phyloP scores from a whole-genome alignment of 352 stramenopile genomes.

The Pythium plurisporium region DNA sequence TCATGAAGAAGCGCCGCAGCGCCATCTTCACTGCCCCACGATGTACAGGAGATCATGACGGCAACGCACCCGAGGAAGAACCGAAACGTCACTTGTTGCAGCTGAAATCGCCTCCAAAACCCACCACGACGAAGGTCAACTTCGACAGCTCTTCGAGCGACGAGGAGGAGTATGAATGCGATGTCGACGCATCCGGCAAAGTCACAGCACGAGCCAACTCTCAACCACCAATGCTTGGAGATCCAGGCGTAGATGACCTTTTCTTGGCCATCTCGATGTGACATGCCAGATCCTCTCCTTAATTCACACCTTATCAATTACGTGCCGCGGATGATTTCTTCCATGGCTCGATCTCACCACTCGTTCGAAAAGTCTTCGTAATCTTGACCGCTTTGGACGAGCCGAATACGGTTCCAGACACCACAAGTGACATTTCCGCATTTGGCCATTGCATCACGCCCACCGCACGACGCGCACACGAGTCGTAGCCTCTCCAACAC shows the following conservation, averaged over 20 bases:
- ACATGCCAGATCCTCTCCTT: no score
- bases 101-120: not conserved
- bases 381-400: slow-evolving; percentile 13
- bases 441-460: slow-evolving; percentile 36
- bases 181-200: not conserved
- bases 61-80: no score
- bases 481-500: slow-evolving; percentile 31
- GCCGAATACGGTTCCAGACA: slow-evolving; percentile 61
- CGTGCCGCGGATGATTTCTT: no score
- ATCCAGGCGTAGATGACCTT: not conserved
- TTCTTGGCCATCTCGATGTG: slow-evolving; percentile 7
- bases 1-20: slow-evolving; percentile 1
- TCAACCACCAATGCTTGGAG: not conserved
- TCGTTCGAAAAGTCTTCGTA: slow-evolving; percentile 9
- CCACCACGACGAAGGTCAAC: not conserved
- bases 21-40: not conserved
- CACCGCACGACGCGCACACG: slow-evolving; percentile 47
- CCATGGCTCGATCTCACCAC: slow-evolving; percentile 5
- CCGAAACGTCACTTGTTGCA: not conserved
- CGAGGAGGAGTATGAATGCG: slow-evolving; percentile 6
- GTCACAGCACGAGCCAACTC: not conserved
- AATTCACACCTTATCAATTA: no score
- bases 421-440: slow-evolving; percentile 57
- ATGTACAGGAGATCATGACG: no score
- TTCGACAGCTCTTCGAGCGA: not conserved